Evolutionary conservation across 352 stramenopile species (phyloP), one percentile per base, ranked within the genome.

Genomic region (Pythium dissotocum): DNA sequence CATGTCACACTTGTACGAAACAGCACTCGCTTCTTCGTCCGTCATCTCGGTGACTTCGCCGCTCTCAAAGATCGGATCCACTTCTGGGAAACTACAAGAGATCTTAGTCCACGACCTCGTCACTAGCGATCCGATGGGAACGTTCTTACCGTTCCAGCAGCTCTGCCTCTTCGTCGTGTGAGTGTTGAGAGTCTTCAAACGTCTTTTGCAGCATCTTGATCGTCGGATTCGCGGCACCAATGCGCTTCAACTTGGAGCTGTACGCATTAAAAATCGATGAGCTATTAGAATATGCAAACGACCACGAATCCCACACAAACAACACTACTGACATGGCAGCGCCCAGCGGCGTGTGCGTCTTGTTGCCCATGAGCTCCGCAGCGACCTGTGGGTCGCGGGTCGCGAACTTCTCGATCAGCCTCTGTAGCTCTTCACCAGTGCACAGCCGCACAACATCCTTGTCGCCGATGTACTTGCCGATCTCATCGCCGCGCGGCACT

Each of bases 371-470:
- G 61, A 91, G 80, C 70, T 93, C 82, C 8, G 73, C 80, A n/a
- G 78, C 78, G 26, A 88, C 75, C 21, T 88, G 71, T 26, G 75
- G 63, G 53, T 94, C 83, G 5, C 83, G 78, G 2, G 66, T 81
- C 30, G 82, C 71, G 38, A 94, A 91, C 63, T 90, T 90, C 48
- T 89, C 73, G 60, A 87, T 76, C 59, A 93, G 61, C 42, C 71
- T 75, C n/a, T 78, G 69, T 13, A 94, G 75, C 61, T 94, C 82
- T 4, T 82, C 71, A 1, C 62, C 66, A 26, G 81, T 73, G 67
- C 86, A 94, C 12, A 93, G 76, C 14, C 84, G 81, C 52, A 94
- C 79, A 40, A 94, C 86, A 54, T 94, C 86, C 12, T 78, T 73
- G 51, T 91, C 84, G 30, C 71, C 79, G 33, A 94, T 79, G 69